phyloP scores from a whole-genome alignment of 1,284 basidiomycete species.

The Cryptococcus deneoformans region DNA sequence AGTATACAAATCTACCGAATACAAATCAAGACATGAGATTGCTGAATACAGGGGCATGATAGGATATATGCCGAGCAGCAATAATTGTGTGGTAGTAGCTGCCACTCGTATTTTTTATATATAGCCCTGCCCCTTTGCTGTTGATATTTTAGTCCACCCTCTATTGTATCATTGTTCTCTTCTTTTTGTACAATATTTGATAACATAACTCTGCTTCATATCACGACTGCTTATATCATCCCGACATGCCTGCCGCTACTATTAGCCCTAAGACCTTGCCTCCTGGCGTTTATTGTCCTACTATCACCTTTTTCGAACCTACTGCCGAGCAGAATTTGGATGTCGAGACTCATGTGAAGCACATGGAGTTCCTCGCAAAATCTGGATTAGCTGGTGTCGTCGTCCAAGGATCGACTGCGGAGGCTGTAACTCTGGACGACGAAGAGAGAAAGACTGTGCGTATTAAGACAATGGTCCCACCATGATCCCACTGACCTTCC shows the following conservation, averaged over 20 bases:
- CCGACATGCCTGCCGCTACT: slow-evolving; percentile 11
- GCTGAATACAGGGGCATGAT: no score
- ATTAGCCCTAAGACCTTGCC: slow-evolving; percentile 18
- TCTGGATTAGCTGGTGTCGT: slow-evolving; percentile 37
- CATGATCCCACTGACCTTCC: not conserved
- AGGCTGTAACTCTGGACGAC: slow-evolving; percentile 37
- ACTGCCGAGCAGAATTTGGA: slow-evolving; percentile 40
- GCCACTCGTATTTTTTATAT: no score
- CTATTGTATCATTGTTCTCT: not conserved
- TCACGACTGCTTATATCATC: no score
- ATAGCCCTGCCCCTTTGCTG: no score
- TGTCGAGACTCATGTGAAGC: slow-evolving; percentile 32
- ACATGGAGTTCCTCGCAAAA: slow-evolving; percentile 33
- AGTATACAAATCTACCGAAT: no score
- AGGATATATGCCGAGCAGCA: no score
- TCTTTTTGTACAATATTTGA: not conserved
- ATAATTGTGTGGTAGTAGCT: no score
- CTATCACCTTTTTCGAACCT: slow-evolving; percentile 41
- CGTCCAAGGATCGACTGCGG: slow-evolving; percentile 43
- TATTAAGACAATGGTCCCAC: not conserved
- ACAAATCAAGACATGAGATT: slow-evolving; percentile 24
- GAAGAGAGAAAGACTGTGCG: slow-evolving; percentile 35
- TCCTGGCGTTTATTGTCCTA: slow-evolving; percentile 42
- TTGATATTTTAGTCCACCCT: not conserved
- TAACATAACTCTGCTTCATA: not conserved